phyloP scores from a whole-genome alignment of 768 basidiomycete species.

The Lactarius deliciosus region DNA sequence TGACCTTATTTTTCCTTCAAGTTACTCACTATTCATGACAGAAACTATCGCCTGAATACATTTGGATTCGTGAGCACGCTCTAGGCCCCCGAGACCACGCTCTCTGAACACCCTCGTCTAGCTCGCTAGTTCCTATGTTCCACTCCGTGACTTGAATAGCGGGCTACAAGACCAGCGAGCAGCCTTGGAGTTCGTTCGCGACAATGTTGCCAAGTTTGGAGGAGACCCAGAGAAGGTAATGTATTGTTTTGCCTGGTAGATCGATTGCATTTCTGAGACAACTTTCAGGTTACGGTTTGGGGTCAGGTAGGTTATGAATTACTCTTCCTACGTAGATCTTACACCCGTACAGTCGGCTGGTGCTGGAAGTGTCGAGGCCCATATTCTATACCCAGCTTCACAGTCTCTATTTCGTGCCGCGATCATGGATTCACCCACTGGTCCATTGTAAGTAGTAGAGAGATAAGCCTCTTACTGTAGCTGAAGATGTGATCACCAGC shows the following conservation, averaged over 20 bases:
- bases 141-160: constrained; percentile 42
- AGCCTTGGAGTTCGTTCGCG: constrained; percentile 57
- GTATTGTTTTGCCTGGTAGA: neutral
- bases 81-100: neutral
- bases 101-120: constrained; percentile 25
- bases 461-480: neutral
- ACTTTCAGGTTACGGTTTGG: constrained; percentile 50
- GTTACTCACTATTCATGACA: constrained; percentile 27
- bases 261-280: neutral
- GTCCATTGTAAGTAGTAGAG: constrained; percentile 46
- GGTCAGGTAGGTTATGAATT: constrained; percentile 40
- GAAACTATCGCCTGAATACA: constrained; percentile 57
- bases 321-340: neutral
- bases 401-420: constrained; percentile 47
- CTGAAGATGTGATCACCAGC: constrained; percentile 34
- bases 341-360: constrained; percentile 44
- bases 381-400: constrained; percentile 41
- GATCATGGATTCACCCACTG: constrained; percentile 50
- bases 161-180: constrained; percentile 51
- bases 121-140: constrained; percentile 47
- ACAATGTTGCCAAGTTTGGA: constrained; percentile 54
- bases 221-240: constrained; percentile 48
- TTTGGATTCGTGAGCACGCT: constrained; percentile 48
- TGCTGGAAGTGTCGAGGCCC: constrained; percentile 48
- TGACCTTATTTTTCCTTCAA: neutral